Conservation (phyloP, 495 filamentous ascomycete species). For the Xylaria intraflava region DNA sequence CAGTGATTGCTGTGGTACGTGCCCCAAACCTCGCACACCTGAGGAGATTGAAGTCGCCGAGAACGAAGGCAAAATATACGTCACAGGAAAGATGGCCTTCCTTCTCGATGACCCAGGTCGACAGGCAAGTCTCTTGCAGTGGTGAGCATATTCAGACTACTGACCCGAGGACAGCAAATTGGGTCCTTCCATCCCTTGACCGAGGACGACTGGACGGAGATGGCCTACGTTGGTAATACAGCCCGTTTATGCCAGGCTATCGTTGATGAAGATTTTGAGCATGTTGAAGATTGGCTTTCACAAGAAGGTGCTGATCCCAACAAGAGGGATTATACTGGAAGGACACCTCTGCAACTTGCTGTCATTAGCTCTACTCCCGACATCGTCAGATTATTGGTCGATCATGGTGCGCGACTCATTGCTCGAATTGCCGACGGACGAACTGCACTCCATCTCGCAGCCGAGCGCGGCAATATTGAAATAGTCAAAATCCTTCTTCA, state of each 20-base stretch:
- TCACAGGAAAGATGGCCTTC: slow-evolving; percentile 63
- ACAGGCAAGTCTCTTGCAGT: slow-evolving; percentile 46
- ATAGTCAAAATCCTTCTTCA: slow-evolving; percentile 63
- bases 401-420: slow-evolving; percentile 63
- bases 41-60: slow-evolving; percentile 64
- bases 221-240: slow-evolving; percentile 70
- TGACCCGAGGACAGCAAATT: slow-evolving; percentile 31
- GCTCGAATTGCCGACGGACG: slow-evolving; percentile 68
- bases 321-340: slow-evolving; percentile 66
- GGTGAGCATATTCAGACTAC: background rate
- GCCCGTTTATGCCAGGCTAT: slow-evolving; percentile 68
- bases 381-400: slow-evolving; percentile 64
- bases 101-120: slow-evolving; percentile 73
- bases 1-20: slow-evolving; percentile 72
- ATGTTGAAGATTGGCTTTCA: slow-evolving; percentile 60
- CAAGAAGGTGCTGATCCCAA: slow-evolving; percentile 57
- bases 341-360: slow-evolving; percentile 73
- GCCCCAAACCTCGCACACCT: slow-evolving; percentile 58
- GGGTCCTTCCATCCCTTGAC: slow-evolving; percentile 73
- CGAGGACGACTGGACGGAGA: slow-evolving; percentile 74
- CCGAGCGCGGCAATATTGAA: slow-evolving; percentile 56
- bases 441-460: slow-evolving; percentile 73
- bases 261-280: slow-evolving; percentile 57
- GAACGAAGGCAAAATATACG: slow-evolving; percentile 64
- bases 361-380: slow-evolving; percentile 57